Evolutionary conservation across 768 basidiomycete genomes (phyloP).

Genomic region (Tylopilus vinaceipallidus): DNA sequence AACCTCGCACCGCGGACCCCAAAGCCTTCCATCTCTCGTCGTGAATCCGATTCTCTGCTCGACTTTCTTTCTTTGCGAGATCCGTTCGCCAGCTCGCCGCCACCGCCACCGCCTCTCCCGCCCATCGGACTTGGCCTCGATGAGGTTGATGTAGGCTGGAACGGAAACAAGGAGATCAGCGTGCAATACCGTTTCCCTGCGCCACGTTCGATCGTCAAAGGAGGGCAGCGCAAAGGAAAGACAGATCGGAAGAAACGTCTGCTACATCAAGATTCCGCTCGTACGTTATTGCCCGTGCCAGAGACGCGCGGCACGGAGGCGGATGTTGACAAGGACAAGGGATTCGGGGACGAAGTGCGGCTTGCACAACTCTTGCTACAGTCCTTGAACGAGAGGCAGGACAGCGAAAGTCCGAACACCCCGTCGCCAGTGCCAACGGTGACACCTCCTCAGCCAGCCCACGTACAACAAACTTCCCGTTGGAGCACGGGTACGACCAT

Average conservation of each 20-base stretch:
- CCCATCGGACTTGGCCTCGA: constrained; percentile 27
- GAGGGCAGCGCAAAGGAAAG: constrained; percentile 21
- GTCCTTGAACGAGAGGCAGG: constrained; percentile 22
- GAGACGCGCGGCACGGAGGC: constrained; percentile 16
- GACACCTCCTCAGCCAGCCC: constrained; percentile 15
- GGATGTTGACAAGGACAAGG: constrained; percentile 16
- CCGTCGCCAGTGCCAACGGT: constrained; percentile 7
- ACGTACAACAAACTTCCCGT: constrained; percentile 24
- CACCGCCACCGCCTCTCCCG: constrained; percentile 31
- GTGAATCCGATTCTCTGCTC: constrained; percentile 26
- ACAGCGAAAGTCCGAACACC: neutral
- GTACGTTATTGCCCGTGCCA: constrained; percentile 24
- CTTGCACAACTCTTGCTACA: constrained; percentile 32
- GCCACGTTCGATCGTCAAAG: constrained; percentile 29
- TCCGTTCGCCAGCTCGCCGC: constrained; percentile 34
- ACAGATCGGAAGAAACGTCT: constrained; percentile 22
- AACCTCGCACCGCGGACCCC: constrained; percentile 4
- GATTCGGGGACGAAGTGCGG: constrained; percentile 28
- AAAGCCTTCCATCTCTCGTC: constrained; percentile 21
- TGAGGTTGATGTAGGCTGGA: constrained; percentile 28
- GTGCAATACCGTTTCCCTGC: constrained; percentile 34
- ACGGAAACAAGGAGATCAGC: constrained; percentile 22
- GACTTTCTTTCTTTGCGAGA: constrained; percentile 36
- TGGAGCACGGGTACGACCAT: constrained; percentile 34
- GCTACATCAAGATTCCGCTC: constrained; percentile 27